Conservation (phyloP, 768 basidiomycete genomes). For the Tylopilus sp. region DNA sequence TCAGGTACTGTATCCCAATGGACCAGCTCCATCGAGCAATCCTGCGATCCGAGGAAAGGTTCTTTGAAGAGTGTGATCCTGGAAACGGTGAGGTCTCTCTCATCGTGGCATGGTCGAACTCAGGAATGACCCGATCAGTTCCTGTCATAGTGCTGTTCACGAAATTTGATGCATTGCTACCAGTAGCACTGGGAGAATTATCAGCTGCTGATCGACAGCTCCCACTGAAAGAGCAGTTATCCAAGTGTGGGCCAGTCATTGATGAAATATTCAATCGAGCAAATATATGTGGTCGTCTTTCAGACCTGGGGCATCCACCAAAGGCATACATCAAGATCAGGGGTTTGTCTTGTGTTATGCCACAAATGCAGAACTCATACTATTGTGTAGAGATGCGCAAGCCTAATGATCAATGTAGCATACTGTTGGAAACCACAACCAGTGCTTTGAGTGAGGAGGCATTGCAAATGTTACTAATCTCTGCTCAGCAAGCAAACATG, state of each 20-base stretch:
- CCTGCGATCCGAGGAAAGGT: too few species aligned
- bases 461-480: conserved; percentile 4
- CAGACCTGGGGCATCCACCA: background rate
- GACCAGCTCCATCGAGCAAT: too few species aligned
- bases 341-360: background rate
- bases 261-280: background rate
- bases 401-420: background rate
- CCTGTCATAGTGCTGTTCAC: conserved; percentile 8
- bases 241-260: background rate
- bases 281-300: background rate
- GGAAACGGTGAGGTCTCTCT: too few species aligned
- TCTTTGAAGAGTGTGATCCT: too few species aligned
- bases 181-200: background rate
- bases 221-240: background rate
- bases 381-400: background rate
- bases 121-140: too few species aligned
- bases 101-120: too few species aligned
- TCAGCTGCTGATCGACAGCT: background rate
- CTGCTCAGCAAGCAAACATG: conserved; percentile 5
- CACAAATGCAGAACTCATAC: background rate
- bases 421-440: background rate
- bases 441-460: background rate
- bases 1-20: too few species aligned
- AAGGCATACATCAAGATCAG: background rate
- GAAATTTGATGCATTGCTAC: conserved; percentile 6